A percentile compares a stretch with the other conserved stretches of the same genome.
phyloP scores from a whole-genome alignment of 2,329 filamentous ascomycete species.

The Scedosporium dehoogii region DNA sequence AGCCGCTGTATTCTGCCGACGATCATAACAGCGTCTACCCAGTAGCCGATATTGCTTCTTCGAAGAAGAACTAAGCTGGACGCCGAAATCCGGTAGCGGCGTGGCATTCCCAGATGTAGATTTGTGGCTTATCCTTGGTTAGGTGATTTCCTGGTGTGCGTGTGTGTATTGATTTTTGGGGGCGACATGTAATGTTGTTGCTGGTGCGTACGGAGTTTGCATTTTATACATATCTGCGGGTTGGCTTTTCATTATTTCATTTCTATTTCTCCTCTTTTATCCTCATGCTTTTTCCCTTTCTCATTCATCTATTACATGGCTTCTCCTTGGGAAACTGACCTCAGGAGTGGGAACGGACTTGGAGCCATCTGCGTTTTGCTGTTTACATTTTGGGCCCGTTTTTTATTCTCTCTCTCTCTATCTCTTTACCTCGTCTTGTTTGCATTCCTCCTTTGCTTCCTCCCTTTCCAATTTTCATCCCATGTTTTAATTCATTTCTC shows the following conservation, averaged over 20 bases:
- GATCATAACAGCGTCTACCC: conserved; percentile 45
- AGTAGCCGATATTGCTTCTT: conserved; percentile 16
- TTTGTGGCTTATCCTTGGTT: background rate
- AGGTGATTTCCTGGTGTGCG: background rate
- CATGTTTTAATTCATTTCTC: background rate
- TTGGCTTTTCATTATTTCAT: background rate
- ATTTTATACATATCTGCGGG: background rate
- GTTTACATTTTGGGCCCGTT: background rate
- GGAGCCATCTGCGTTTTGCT: background rate
- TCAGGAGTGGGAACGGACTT: background rate
- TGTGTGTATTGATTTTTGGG: background rate
- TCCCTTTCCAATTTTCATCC: background rate
- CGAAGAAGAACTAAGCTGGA: background rate
- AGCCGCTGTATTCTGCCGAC: conserved; percentile 57
- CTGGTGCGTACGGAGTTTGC: background rate
- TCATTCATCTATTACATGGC: background rate
- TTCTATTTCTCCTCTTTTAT: background rate
- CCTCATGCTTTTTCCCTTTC: background rate
- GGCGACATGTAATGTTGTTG: background rate
- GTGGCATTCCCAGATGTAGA: too few species aligned
- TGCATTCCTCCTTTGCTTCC: background rate
- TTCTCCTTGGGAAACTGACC: background rate
- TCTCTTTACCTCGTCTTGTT: background rate
- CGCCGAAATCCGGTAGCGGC: background rate
- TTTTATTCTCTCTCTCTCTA: background rate